Evolutionary conservation across 1,284 basidiomycete species (phyloP), one percentile per base, ranked within the genome.

Genomic region (Microbotryum scabiosae): DNA sequence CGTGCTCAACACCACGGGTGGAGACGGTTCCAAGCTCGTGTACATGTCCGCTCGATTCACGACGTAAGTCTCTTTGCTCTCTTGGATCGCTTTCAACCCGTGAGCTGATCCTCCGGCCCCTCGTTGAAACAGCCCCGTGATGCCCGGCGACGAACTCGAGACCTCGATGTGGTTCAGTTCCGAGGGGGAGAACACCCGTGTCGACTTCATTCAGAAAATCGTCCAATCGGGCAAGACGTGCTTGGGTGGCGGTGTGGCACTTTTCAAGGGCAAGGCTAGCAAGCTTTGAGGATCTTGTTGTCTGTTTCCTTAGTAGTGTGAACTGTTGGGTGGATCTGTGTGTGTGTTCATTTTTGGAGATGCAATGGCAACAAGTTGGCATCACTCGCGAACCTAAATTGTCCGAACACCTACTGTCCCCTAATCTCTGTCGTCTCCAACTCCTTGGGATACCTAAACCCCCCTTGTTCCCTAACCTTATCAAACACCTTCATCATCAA

Each of bases 31-130:
- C 2, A 77, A 84, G 6, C 77, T 90, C 62, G 82, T 79, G 63
- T 79, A 82, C 70, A 85, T 86, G 69, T 83, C 84, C 8, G 83
- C 81, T 44, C 79, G 85, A 43, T 90, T 90, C 77, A 88, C 87
- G 0, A 80, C 85, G 2, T 18, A 41, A 18, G 25, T 16, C 21
- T 21, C n/a, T 2, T 49, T 12, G 25, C 48, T 18, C 16, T 30
- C 8, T 30, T 30, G 8, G 8, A 30, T 10, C 36, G 5, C 36
- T 12, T 16, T 41, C 36, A 18, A 18, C 36, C 16, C 30, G 3
- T 41, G 54, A 2, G 12, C 20, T 20, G 54, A 25, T 4, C 54
- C 46, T 12, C 44, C 30, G 12, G 8, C 47, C 6, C 54, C 46
- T 21, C 12, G 26, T 30, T 51, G 28, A 32, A 30, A 51, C 28